Base-by-base conservation (phyloP, 805 yeast genomes). In the Teunomyces tritomae region DNA sequence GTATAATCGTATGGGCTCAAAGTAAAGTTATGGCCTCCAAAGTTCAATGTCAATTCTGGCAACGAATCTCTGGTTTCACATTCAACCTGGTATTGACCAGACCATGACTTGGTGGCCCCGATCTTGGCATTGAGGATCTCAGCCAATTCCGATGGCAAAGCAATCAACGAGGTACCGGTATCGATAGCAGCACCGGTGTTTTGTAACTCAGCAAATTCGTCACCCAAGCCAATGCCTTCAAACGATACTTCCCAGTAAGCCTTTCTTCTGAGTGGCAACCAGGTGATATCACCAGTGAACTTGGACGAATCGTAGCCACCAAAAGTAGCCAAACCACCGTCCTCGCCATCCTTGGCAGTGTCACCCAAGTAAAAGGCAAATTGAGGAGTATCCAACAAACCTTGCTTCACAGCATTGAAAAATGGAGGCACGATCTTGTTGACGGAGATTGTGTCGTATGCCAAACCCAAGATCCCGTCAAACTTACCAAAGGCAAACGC, bases 201-300 rank as follows among this genome's bases (percentile, higher is more conserved):
- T 57, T 78, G 80, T 62, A 94, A 82, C 58, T 78, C 81, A 44
- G 98, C 97, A 63, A 80, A 87, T 73, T 94, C 96, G 57, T 87
- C 87, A 62, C 99, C 99, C 54, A 94, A 79, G 39, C 91, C 88
- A 66, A 94, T 77, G 58, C 96, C 91, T 59, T 89, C 89, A 58
- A 94, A 86, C 58, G 85, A 82, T 51, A 94, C 99, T 78, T 94
- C 99, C 99, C 99, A 94, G 82, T 94, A 94, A 29, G 98, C 99
- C 84, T 91, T 90, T 80, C 99, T 89, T 78, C 99, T 89, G 53
- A 94, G 95, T 50, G 99, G 99, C 71, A 94, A 80, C 90, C 96
- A 90, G 45, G 92, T 87, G 62, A 94, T 79, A 57, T 92, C 82
- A 56, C 99, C 99, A 43, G 75, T 71, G 70, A 74, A 89, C 65